Conservation (phyloP, 331 rosid species). For the Quercus lobata region DNA sequence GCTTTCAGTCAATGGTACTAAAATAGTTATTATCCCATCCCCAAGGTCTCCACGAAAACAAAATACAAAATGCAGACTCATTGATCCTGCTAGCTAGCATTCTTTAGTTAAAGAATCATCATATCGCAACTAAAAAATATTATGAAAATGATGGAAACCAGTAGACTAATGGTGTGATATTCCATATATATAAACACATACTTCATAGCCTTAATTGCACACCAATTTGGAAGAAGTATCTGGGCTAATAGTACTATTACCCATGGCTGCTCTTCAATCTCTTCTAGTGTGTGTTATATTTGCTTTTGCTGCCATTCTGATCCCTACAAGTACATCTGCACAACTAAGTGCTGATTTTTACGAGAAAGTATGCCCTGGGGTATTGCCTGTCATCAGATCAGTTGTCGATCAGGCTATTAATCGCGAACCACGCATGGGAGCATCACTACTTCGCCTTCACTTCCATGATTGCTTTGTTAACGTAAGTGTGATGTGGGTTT, state of each 20-base stretch:
- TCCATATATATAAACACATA: conserved; percentile 23
- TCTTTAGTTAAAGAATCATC: no score
- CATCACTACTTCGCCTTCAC: conserved; percentile 56
- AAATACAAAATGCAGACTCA: no score
- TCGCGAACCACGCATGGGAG: conserved; percentile 50
- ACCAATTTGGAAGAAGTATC: background rate
- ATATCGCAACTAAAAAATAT: background rate
- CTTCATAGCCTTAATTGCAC: background rate
- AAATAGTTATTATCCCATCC: no score
- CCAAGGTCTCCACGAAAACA: no score
- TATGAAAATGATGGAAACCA: conserved; percentile 2
- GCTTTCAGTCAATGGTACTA: no score
- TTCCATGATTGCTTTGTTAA: conserved; percentile 72
- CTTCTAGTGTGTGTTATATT: conserved; percentile 7
- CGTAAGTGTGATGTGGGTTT: conserved; percentile 20
- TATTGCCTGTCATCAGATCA: conserved; percentile 33
- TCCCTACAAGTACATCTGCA: conserved; percentile 27
- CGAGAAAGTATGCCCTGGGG: conserved; percentile 36
- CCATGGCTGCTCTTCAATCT: conserved; percentile 34
- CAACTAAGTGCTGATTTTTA: conserved; percentile 38
- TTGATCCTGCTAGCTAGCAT: no score
- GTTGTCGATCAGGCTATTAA: conserved; percentile 30
- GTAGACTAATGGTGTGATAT: background rate
- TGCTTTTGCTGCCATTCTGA: conserved; percentile 11
- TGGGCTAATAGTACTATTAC: background rate